These are phyloP conservation scores for Ensete ventricosum DNA, from an alignment of 176 grass and related monocot species.

Conservation along the genomic window DNA sequence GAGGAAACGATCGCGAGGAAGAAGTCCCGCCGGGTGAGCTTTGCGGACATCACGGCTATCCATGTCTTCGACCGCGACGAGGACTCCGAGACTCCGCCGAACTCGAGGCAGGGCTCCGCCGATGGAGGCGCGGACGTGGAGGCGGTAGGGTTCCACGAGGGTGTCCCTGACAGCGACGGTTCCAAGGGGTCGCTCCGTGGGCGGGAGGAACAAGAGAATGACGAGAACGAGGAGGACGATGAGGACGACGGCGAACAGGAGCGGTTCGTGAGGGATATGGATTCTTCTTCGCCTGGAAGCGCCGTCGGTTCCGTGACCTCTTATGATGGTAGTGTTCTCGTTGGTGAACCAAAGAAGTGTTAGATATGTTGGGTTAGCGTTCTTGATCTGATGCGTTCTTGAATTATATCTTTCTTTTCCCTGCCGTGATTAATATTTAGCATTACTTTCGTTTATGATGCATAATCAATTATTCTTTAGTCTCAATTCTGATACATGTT, in stretches of 20 bases:
- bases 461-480: too few species aligned
- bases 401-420: too few species aligned
- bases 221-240: slow-evolving; percentile 9
- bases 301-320: slow-evolving; percentile 58
- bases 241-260: slow-evolving; percentile 21
- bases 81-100: slow-evolving; percentile 53
- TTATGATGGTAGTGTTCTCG: slow-evolving; percentile 36
- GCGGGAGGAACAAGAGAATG: slow-evolving; percentile 26
- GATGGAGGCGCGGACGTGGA: slow-evolving; percentile 6
- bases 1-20: slow-evolving; percentile 53
- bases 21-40: slow-evolving; percentile 88
- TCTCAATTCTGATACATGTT: too few species aligned
- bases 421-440: not conserved
- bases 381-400: too few species aligned
- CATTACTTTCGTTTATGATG: not conserved
- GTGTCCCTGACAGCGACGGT: slow-evolving; percentile 4
- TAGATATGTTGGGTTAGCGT: too few species aligned
- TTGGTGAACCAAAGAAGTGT: too few species aligned
- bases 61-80: slow-evolving; percentile 93
- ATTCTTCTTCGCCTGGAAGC: slow-evolving; percentile 69
- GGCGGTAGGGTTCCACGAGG: slow-evolving; percentile 2
- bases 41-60: slow-evolving; percentile 81
- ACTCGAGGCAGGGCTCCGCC: slow-evolving; percentile 18
- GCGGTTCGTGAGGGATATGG: slow-evolving; percentile 32
- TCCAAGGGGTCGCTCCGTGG: not conserved